These are phyloP conservation scores for Candida glucosophila DNA, from an alignment of 1,139 yeast genomes.

Conservation along the genomic window DNA sequence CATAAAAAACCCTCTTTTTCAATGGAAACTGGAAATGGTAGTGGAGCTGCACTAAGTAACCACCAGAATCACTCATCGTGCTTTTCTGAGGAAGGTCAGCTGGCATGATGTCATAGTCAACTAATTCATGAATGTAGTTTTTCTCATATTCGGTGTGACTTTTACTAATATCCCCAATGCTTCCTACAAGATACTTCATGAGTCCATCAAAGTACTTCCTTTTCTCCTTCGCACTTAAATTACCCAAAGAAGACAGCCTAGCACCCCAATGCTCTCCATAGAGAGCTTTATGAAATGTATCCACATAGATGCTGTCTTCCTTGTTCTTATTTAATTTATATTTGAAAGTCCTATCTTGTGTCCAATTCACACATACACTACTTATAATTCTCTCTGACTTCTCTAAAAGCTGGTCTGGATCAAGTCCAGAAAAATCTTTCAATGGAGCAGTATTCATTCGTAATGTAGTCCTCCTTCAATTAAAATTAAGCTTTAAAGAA, in stretches of 20 bases:
- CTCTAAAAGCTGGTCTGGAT: too few species aligned
- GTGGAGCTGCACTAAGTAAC: constrained; percentile 21
- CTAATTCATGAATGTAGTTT: constrained; percentile 24
- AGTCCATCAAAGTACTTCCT: constrained; percentile 9
- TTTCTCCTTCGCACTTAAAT: constrained; percentile 9
- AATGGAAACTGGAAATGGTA: constrained; percentile 46
- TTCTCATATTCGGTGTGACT: constrained; percentile 30
- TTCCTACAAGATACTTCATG: constrained; percentile 12
- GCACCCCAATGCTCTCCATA: constrained; percentile 16
- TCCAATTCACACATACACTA: too few species aligned
- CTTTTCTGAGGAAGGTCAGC: constrained; percentile 13
- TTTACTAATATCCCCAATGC: constrained; percentile 11
- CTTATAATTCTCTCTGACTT: too few species aligned
- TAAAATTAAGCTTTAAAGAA: too few species aligned
- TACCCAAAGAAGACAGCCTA: constrained; percentile 11
- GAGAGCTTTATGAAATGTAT: too few species aligned
- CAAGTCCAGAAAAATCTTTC: too few species aligned
- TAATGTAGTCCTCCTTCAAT: too few species aligned
- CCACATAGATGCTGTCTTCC: too few species aligned
- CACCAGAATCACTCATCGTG: constrained; percentile 6
- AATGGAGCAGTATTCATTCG: too few species aligned
- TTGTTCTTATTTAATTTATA: constrained; percentile 9
- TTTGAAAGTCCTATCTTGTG: constrained; percentile 3
- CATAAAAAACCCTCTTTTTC: constrained; percentile 46
- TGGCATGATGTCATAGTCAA: constrained; percentile 13